Evolutionary conservation across 2,329 filamentous ascomycete genomes (phyloP).

Genomic region (Aspergillus flavus): DNA sequence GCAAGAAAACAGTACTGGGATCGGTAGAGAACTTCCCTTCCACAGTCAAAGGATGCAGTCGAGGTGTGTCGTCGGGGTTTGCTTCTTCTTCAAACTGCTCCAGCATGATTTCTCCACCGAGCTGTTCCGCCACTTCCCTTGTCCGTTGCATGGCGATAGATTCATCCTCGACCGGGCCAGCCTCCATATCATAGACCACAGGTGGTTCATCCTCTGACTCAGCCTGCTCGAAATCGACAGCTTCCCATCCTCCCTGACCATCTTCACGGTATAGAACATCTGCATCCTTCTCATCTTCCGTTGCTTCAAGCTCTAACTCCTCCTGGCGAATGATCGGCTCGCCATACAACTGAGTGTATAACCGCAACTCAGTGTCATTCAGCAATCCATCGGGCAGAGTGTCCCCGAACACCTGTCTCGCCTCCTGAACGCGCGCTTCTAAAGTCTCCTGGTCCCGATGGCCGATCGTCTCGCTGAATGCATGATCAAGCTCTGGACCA

Average conservation of each 20-base stretch:
- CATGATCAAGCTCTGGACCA: slow-evolving; percentile 30
- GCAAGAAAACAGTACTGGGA: slow-evolving; percentile 75
- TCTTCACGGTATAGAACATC: slow-evolving; percentile 42
- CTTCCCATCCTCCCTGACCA: slow-evolving; percentile 41
- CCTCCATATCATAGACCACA: slow-evolving; percentile 36
- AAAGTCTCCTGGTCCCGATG: slow-evolving; percentile 35
- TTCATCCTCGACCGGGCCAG: slow-evolving; percentile 27
- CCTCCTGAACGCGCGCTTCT: slow-evolving; percentile 61
- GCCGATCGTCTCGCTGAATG: slow-evolving; percentile 32
- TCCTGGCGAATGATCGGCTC: slow-evolving; percentile 56
- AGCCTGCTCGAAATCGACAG: slow-evolving; percentile 30
- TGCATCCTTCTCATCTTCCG: slow-evolving; percentile 34
- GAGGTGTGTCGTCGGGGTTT: slow-evolving; percentile 47
- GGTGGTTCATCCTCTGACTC: slow-evolving; percentile 26
- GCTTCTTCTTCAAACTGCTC: slow-evolving; percentile 48
- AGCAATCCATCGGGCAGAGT: slow-evolving; percentile 73
- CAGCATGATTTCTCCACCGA: slow-evolving; percentile 45
- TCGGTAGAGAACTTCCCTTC: slow-evolving; percentile 74
- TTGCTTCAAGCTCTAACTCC: slow-evolving; percentile 26
- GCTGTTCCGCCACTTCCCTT: slow-evolving; percentile 41
- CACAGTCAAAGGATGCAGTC: slow-evolving; percentile 73
- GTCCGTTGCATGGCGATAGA: slow-evolving; percentile 36
- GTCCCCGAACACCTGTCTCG: slow-evolving; percentile 75
- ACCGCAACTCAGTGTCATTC: slow-evolving; percentile 66
- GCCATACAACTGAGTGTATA: slow-evolving; percentile 83